These are phyloP conservation scores for Solanum sejunctum DNA, from an alignment of 257 asterid species.

Conservation along the genomic window DNA sequence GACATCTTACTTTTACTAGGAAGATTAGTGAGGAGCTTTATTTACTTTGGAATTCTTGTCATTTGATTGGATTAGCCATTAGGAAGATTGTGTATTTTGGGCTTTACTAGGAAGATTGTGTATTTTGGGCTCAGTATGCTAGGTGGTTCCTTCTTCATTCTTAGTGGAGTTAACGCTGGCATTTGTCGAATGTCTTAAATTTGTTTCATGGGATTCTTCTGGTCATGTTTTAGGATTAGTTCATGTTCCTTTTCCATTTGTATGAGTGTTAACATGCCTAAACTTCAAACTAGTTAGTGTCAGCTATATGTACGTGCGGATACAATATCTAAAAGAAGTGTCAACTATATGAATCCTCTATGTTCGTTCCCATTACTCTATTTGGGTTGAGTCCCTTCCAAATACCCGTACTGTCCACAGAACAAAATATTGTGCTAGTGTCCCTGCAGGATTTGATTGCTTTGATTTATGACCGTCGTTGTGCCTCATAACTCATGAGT, in stretches of 20 bases:
- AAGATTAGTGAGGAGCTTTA: neutral
- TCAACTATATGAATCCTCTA: neutral
- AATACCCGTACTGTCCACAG: neutral
- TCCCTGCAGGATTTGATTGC: neutral
- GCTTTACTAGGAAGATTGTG: neutral
- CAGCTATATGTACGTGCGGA: neutral
- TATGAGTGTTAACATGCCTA: neutral
- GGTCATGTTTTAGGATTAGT: neutral
- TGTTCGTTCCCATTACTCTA: neutral
- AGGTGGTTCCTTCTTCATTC: neutral
- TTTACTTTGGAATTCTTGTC: neutral
- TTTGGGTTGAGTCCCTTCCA: neutral
- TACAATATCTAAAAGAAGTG: neutral
- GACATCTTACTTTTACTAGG: neutral
- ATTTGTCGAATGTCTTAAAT: neutral
- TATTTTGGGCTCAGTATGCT: neutral
- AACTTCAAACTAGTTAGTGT: neutral
- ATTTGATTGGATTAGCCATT: neutral
- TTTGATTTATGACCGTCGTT: neutral
- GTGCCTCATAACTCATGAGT: neutral
- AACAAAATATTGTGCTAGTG: neutral
- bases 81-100: neutral
- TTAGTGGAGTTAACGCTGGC: neutral
- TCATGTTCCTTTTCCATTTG: neutral
- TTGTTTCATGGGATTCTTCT: neutral